Conservation (phyloP, 2,329 filamentous ascomycete species). For the Chaetomium globosum region DNA sequence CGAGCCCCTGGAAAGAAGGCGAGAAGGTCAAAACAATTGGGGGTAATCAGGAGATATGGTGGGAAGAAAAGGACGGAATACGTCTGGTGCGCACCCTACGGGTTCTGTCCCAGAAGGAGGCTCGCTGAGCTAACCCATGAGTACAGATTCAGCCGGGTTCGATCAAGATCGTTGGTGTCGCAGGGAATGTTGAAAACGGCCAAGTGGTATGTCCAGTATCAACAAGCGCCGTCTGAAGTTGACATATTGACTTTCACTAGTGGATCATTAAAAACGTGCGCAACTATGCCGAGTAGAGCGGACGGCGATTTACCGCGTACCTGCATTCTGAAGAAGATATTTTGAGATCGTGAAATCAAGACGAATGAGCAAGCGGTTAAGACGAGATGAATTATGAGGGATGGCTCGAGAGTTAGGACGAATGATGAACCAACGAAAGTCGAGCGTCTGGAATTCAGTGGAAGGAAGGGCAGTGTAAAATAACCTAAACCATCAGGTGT, state of each 20-base stretch:
- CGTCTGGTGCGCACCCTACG: constrained; percentile 56
- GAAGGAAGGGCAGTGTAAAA: neutral
- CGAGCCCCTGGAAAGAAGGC: constrained; percentile 73
- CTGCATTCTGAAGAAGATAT: neutral
- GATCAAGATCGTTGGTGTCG: constrained; percentile 74
- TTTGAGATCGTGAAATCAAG: neutral
- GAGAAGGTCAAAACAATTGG: constrained; percentile 69
- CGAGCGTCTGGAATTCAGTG: neutral
- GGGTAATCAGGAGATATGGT: constrained; percentile 71
- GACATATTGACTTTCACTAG: constrained; percentile 35
- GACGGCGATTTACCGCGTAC: too few species aligned
- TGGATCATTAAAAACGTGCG: constrained; percentile 68
- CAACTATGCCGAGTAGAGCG: constrained; percentile 43
- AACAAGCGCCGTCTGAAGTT: constrained; percentile 1
- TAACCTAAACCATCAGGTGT: neutral
- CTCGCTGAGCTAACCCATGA: constrained; percentile 21
- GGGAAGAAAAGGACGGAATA: constrained; percentile 71
- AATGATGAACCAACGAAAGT: neutral
- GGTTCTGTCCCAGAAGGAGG: constrained; percentile 23
- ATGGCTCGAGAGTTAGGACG: neutral
- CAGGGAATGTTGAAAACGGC: constrained; percentile 79
- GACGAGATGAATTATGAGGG: neutral
- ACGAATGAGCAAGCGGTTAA: neutral
- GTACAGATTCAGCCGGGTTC: constrained; percentile 73
- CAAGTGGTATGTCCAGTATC: constrained; percentile 62